phyloP scores from a whole-genome alignment of 768 basidiomycete species.

The Boletus barrowsii region DNA sequence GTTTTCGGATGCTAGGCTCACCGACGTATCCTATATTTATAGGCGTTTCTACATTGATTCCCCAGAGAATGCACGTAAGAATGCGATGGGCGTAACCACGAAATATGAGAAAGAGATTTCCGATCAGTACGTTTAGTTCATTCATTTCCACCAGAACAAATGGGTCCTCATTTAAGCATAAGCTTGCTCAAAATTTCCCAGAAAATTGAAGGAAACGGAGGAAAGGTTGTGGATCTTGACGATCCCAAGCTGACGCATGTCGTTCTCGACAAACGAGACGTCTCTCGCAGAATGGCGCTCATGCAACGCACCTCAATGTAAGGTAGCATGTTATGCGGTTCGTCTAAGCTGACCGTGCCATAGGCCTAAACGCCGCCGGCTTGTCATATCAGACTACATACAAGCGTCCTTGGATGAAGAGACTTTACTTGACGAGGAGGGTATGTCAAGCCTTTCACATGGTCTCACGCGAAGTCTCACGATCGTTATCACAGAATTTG shows the following conservation, averaged over 20 bases:
- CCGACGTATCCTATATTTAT: background rate
- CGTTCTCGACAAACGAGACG: constrained; percentile 79
- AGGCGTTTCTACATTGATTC: constrained; percentile 92
- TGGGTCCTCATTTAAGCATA: background rate
- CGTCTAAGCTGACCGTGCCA: constrained; percentile 10
- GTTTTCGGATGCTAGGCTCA: background rate
- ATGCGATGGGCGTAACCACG: constrained; percentile 58
- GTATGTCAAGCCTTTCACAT: constrained; percentile 26
- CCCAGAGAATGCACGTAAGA: constrained; percentile 62
- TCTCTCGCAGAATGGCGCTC: constrained; percentile 65
- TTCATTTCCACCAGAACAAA: background rate
- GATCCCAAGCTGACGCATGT: constrained; percentile 86
- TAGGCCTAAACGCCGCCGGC: constrained; percentile 78
- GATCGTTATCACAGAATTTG: constrained; percentile 19
- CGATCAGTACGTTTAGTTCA: constrained; percentile 43
- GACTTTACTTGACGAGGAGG: constrained; percentile 82
- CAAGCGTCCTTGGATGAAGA: constrained; percentile 77
- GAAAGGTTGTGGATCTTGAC: constrained; percentile 61
- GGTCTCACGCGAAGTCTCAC: background rate
- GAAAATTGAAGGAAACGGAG: constrained; percentile 67
- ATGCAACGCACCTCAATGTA: constrained; percentile 72
- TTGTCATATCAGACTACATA: constrained; percentile 77
- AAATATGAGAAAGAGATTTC: constrained; percentile 52
- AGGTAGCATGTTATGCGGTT: constrained; percentile 22
- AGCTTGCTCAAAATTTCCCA: constrained; percentile 57